Conservation (phyloP, 805 yeast genomes). For the Kluyveromyces wickerhamii region DNA sequence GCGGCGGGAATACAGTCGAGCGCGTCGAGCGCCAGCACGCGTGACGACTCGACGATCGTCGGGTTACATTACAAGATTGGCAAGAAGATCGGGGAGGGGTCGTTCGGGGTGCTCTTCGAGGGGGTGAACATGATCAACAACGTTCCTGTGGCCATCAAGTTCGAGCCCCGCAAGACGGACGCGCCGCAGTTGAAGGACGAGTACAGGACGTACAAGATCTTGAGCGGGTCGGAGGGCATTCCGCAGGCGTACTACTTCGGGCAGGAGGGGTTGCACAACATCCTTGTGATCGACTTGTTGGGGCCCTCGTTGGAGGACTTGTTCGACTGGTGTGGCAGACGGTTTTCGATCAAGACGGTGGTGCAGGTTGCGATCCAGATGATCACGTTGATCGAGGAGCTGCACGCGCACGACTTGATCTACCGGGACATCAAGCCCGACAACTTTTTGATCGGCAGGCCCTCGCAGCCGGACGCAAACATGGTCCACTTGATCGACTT, state of each 20-base stretch:
- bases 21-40: constrained; percentile 11
- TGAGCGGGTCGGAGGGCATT: constrained; percentile 75
- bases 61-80: constrained; percentile 97
- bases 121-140: constrained; percentile 89
- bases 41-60: constrained; percentile 39
- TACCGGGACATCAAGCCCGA: constrained; percentile 98
- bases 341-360: constrained; percentile 79
- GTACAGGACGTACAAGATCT: constrained; percentile 85
- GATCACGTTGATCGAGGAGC: constrained; percentile 77
- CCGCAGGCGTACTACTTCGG: constrained; percentile 98
- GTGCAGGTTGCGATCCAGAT: constrained; percentile 92
- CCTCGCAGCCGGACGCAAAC: constrained; percentile 76
- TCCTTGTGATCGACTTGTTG: constrained; percentile 83
- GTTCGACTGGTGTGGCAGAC: constrained; percentile 97
- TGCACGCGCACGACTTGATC: constrained; percentile 84
- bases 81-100: constrained; percentile 96
- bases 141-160: constrained; percentile 91
- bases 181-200: constrained; percentile 97
- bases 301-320: constrained; percentile 96
- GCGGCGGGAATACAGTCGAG: constrained; percentile 6
- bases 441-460: constrained; percentile 88
- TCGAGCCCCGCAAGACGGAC: constrained; percentile 93
- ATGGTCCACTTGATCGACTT: constrained; percentile 87
- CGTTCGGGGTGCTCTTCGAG: constrained; percentile 95
- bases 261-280: constrained; percentile 95